These are phyloP conservation scores for Malus asiatica DNA, from an alignment of 306 rosid species.

Conservation along the genomic window DNA sequence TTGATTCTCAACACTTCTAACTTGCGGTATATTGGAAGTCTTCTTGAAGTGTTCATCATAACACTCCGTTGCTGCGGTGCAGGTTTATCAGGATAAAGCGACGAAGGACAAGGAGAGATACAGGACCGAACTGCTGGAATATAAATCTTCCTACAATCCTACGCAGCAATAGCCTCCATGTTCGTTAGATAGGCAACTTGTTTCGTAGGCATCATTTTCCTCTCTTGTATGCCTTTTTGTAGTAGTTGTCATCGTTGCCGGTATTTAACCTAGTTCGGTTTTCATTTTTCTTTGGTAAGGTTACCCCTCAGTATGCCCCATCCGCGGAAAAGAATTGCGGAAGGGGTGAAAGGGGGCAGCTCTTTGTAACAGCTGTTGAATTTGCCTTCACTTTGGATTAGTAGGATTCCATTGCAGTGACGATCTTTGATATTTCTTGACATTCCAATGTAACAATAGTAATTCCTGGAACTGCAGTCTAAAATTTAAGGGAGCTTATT, in stretches of 20 bases:
- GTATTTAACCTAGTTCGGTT: background rate
- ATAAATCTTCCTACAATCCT: conserved; percentile 34
- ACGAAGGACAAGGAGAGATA: conserved; percentile 74
- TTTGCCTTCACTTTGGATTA: background rate
- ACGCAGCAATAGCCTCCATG: conserved; percentile 31
- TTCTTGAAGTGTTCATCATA: background rate
- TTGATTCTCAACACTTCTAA: background rate
- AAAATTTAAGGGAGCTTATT: background rate
- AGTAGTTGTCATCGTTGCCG: background rate
- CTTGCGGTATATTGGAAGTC: background rate
- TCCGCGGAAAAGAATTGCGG: background rate
- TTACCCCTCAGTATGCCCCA: background rate
- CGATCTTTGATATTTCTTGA: background rate
- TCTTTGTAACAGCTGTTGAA: background rate
- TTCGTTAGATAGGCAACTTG: conserved; percentile 4
- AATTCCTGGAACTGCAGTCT: background rate
- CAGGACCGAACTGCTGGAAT: conserved; percentile 50
- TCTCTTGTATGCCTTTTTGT: conserved; percentile 7
- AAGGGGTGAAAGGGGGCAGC: background rate
- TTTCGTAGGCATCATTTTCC: conserved; percentile 2
- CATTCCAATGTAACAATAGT: background rate
- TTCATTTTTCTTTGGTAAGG: background rate
- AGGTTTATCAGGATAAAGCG: conserved; percentile 76
- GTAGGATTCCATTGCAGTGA: background rate
- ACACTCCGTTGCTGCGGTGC: conserved; percentile 7